Evolutionary conservation across 768 basidiomycete genomes (phyloP).

Genomic region (Rhodocollybia butyracea): DNA sequence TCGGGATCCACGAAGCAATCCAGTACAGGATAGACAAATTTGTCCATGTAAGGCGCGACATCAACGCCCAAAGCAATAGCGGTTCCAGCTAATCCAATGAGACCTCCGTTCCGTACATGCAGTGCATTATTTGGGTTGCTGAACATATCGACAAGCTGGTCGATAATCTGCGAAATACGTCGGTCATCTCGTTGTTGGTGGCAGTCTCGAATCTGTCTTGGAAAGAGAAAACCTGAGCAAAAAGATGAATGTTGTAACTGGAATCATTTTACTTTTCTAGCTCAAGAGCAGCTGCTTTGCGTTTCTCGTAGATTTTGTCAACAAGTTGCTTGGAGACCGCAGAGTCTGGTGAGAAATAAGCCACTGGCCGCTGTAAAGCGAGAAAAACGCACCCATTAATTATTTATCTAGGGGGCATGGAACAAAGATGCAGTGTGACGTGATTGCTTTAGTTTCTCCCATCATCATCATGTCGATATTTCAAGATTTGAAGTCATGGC

Average conservation of each 20-base stretch:
- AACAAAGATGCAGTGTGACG: background rate
- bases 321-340: conserved; percentile 77
- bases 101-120: conserved; percentile 89
- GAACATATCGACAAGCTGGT: conserved; percentile 95
- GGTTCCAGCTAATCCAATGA: conserved; percentile 93
- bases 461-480: too few relatives aligned
- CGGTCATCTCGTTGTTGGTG: conserved; percentile 77
- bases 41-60: conserved; percentile 91
- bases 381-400: conserved; percentile 23
- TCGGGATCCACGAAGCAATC: conserved; percentile 92
- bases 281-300: conserved; percentile 92
- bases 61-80: conserved; percentile 96
- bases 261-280: conserved; percentile 73
- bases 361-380: background rate
- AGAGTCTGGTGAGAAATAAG: conserved; percentile 44
- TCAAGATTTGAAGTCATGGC: background rate
- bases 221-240: conserved; percentile 7
- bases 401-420: background rate
- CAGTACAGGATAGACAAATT: conserved; percentile 85
- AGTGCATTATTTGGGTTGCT: conserved; percentile 76
- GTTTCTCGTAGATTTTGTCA: conserved; percentile 95
- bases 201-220: conserved; percentile 82
- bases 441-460: too few relatives aligned
- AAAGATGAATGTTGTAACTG: background rate
- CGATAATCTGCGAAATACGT: conserved; percentile 83